A percentile compares a stretch with the other conserved stretches of the same genome.
These are phyloP conservation scores for Akanthomyces dipterigenus DNA, from an alignment of 2,329 filamentous ascomycete species.

Conservation along the genomic window DNA sequence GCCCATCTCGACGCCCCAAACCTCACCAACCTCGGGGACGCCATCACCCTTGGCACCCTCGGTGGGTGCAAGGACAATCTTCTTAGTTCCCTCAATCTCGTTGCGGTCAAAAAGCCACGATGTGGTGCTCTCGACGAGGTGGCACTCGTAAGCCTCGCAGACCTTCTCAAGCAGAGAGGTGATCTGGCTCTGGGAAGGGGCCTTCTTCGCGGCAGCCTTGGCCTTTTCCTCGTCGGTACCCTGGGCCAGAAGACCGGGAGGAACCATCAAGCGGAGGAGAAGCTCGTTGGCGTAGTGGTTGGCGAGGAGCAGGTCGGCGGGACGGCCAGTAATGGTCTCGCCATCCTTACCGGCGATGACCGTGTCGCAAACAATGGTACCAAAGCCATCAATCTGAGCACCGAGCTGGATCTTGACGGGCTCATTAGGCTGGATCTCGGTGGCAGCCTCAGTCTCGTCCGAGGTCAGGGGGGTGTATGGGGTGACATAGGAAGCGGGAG, in stretches of 20 bases:
- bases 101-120: slow-evolving; percentile 95
- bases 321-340: slow-evolving; percentile 63
- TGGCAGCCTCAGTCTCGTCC: slow-evolving; percentile 76
- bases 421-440: slow-evolving; percentile 76
- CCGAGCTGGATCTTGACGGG: slow-evolving; percentile 97
- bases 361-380: slow-evolving; percentile 92
- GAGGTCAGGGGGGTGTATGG: slow-evolving; percentile 90
- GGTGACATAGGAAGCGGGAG: slow-evolving; percentile 87
- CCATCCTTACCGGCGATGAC: slow-evolving; percentile 64
- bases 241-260: slow-evolving; percentile 74
- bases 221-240: slow-evolving; percentile 93
- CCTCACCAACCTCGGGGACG: slow-evolving; percentile 78
- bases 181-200: slow-evolving; percentile 80
- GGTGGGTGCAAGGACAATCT: slow-evolving; percentile 84
- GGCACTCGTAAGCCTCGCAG: slow-evolving; percentile 83
- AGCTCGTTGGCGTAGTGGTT: slow-evolving; percentile 96
- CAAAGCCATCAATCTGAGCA: slow-evolving; percentile 95
- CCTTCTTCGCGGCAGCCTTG: slow-evolving; percentile 76
- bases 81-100: slow-evolving; percentile 95
- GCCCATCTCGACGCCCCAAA: slow-evolving; percentile 96
- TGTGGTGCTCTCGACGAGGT: slow-evolving; percentile 93
- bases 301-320: slow-evolving; percentile 82
- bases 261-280: slow-evolving; percentile 82
- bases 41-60: slow-evolving; percentile 91
- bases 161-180: slow-evolving; percentile 85